Evolutionary conservation across 75 land plant genomes (phyloP), one percentile per base, ranked within the genome.

Genomic region (Selaginella moellendorffii): DNA sequence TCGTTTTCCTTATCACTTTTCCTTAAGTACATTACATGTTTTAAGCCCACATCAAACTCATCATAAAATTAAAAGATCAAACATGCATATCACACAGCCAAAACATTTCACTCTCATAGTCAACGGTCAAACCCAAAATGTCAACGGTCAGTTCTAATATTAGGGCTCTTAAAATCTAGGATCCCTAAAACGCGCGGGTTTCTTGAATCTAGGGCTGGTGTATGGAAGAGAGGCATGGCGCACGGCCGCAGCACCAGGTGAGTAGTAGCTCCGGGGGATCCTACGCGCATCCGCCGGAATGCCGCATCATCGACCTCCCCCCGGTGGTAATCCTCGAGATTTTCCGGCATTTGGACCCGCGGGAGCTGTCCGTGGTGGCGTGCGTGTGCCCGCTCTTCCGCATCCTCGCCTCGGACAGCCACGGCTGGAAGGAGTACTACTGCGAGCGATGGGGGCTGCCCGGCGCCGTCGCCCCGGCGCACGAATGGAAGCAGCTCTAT

Each of bases 401-500:
- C 53, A 74, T 71, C 53, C 29, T 92, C 61, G 81, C 89, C 0
- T 85, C 89, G 0, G 86, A 88, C 29, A 90, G 91, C 51, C 67
- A 77, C 53, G 89, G 83, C 0, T 92, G 97, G 97, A 83, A 88
- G 80, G 76, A 85, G 0, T 92, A 83, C 56, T 92, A 92, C 53
- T 83, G 80, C 61, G 85, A 92, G 79, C 75, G 93, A 59, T 92
- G 97, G 97, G 97, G 97, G 5, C 65, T 78, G 29, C 92, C 92
- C 2, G 61, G 72, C 19, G 46, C 67, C 0, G 14, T 65, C 10
- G 65, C 71, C n/a, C 75, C 24, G 29, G 53, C 62, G 12, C 27
- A 65, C 2, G 70, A 61, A 18, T 92, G 97, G 97, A 82, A 79
- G 70, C 83, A 87, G 22, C 72, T 85, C 1, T 92, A 85, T 72